Conservation (phyloP, 345 rosid genomes). For the Salix koriyanagi region DNA sequence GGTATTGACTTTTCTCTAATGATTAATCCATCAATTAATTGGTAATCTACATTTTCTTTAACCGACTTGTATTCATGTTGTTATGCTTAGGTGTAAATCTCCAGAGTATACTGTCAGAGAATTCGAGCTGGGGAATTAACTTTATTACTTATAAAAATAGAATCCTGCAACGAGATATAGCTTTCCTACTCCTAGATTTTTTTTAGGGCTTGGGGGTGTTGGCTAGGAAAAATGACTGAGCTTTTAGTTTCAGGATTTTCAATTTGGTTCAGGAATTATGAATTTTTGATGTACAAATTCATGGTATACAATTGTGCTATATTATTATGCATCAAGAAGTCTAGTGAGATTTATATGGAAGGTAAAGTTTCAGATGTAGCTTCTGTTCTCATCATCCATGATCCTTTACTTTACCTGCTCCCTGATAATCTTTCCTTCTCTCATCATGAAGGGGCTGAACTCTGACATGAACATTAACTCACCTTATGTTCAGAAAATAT, state of each 20-base stretch:
- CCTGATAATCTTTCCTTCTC: neutral
- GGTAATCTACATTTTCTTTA: constrained; percentile 12
- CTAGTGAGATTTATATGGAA: constrained; percentile 2
- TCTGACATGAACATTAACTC: neutral
- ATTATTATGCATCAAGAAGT: constrained; percentile 7
- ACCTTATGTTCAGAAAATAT: neutral
- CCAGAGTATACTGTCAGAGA: constrained; percentile 21
- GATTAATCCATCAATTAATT: neutral
- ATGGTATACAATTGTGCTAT: neutral
- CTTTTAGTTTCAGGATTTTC: constrained; percentile 11
- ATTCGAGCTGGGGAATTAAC: constrained; percentile 30
- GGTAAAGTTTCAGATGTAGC: constrained; percentile 8
- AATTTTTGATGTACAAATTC: neutral
- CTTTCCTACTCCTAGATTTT: neutral
- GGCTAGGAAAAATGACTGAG: constrained; percentile 10
- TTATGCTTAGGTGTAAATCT: constrained; percentile 42
- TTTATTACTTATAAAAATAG: constrained; percentile 16
- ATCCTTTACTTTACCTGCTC: neutral
- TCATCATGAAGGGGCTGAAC: neutral
- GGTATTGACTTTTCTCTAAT: neutral
- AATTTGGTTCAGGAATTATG: constrained; percentile 8
- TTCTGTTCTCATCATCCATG: neutral
- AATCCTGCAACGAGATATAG: constrained; percentile 11
- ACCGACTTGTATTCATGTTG: constrained; percentile 29
- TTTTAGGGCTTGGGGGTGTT: neutral